Evolutionary conservation across 2,329 filamentous ascomycete species (phyloP).

Genomic region (Phialocephala sp.): DNA sequence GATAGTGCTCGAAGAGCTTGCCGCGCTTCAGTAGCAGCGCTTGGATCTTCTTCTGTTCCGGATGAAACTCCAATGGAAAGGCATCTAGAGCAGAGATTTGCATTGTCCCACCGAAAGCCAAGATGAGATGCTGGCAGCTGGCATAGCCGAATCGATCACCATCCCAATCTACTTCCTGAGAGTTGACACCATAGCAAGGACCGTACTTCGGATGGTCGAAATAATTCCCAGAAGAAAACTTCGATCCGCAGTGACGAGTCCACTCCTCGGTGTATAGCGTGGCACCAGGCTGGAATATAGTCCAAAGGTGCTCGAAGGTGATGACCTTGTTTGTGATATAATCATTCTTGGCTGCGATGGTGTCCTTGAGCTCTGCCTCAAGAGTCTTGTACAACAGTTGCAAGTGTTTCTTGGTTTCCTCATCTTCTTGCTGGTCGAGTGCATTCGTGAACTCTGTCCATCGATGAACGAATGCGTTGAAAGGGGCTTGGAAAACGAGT

Average conservation of each 20-base stretch:
- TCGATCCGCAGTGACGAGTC: slow-evolving; percentile 48
- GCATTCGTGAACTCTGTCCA: slow-evolving; percentile 58
- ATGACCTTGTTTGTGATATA: slow-evolving; percentile 59
- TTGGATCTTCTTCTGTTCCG: slow-evolving; percentile 46
- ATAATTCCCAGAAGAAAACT: slow-evolving; percentile 45
- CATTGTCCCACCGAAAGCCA: slow-evolving; percentile 51
- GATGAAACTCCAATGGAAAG: slow-evolving; percentile 53
- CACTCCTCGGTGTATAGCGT: slow-evolving; percentile 48
- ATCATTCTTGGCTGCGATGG: slow-evolving; percentile 56
- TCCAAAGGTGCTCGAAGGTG: slow-evolving; percentile 58
- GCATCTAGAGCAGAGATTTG: slow-evolving; percentile 51
- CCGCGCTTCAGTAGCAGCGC: slow-evolving; percentile 49
- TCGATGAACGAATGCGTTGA: slow-evolving; percentile 69
- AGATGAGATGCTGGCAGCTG: slow-evolving; percentile 45
- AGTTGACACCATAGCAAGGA: slow-evolving; percentile 47
- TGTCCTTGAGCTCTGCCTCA: slow-evolving; percentile 56
- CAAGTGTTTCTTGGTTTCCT: slow-evolving; percentile 53
- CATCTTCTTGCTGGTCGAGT: slow-evolving; percentile 50
- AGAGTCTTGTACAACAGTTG: slow-evolving; percentile 54
- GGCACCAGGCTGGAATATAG: slow-evolving; percentile 56
- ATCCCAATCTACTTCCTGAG: slow-evolving; percentile 54
- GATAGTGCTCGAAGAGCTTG: slow-evolving; percentile 51
- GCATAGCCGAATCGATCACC: slow-evolving; percentile 53
- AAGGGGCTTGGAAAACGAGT: slow-evolving; percentile 64
- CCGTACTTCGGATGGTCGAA: slow-evolving; percentile 44